A percentile compares a stretch with the other conserved stretches of the same genome.
These are phyloP conservation scores for Ogataea paraovalis DNA, from an alignment of 805 yeast species.

Conservation along the genomic window DNA sequence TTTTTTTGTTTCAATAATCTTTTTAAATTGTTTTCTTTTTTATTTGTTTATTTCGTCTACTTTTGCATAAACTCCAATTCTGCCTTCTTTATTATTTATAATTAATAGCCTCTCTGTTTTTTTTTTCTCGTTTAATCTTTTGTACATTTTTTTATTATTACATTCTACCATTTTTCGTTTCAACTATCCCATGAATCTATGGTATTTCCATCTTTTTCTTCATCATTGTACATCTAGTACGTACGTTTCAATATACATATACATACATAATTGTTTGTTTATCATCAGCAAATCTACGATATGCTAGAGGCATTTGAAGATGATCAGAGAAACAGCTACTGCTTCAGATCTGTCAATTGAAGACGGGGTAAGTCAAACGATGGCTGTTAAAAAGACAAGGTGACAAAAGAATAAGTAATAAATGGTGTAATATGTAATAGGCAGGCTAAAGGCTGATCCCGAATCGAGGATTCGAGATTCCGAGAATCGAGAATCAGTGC, in stretches of 20 bases:
- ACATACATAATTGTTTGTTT: not conserved
- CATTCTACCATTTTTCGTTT: not conserved
- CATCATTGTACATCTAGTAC: not conserved
- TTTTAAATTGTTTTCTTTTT: too few relatives aligned
- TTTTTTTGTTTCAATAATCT: too few relatives aligned
- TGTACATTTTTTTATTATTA: not conserved
- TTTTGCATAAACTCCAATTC: not conserved
- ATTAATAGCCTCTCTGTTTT: too few relatives aligned
- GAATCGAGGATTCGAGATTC: too few relatives aligned
- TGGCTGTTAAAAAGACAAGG: not conserved
- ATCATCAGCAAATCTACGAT: not conserved
- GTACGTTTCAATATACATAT: not conserved
- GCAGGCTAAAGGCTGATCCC: too few relatives aligned
- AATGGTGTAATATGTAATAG: too few relatives aligned
- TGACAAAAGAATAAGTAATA: too few relatives aligned
- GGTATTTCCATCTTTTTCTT: slow-evolving; percentile 1
- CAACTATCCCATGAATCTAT: not conserved
- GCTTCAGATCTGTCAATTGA: too few relatives aligned
- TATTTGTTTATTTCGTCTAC: not conserved
- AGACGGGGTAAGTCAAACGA: too few relatives aligned
- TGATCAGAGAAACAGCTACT: too few relatives aligned
- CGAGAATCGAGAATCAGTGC: too few relatives aligned
- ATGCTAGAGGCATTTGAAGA: too few relatives aligned
- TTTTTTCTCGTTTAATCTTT: not conserved
- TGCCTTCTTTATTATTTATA: not conserved